Evolutionary conservation across 139 green algal species (phyloP).

Genomic region (Nannochloris sp.): DNA sequence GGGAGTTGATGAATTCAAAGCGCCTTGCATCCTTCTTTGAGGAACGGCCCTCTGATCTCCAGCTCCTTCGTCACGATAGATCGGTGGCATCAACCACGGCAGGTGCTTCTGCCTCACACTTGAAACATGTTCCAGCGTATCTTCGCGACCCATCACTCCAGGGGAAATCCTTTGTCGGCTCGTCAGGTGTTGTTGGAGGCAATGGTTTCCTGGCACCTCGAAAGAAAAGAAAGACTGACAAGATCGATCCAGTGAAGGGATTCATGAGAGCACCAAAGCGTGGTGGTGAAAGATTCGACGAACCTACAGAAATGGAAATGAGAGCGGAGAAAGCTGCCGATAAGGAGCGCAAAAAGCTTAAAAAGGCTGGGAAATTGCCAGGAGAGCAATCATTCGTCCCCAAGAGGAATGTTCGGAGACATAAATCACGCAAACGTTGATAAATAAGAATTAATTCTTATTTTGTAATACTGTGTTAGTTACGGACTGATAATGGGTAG

Average conservation of each 20-base stretch:
- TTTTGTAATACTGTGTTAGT: no score
- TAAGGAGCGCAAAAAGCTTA: slow-evolving; percentile 18
- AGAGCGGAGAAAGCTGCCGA: slow-evolving; percentile 16
- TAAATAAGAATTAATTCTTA: neutral
- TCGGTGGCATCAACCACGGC: slow-evolving; percentile 26
- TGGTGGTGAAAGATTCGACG: slow-evolving; percentile 20
- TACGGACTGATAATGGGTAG: no score
- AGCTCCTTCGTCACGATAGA: slow-evolving; percentile 78
- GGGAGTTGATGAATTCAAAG: slow-evolving; percentile 85
- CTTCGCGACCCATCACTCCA: slow-evolving; percentile 41
- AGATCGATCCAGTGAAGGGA: slow-evolving; percentile 41
- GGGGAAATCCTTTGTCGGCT: neutral
- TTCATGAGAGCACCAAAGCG: slow-evolving; percentile 41
- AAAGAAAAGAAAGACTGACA: slow-evolving; percentile 28
- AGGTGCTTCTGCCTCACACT: slow-evolving; percentile 43
- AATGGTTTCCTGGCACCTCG: slow-evolving; percentile 22
- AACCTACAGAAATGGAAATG: slow-evolving; percentile 35
- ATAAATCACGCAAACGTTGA: slow-evolving; percentile 26
- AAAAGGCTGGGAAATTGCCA: slow-evolving; percentile 5
- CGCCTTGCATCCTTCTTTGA: slow-evolving; percentile 77
- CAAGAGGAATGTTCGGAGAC: slow-evolving; percentile 44
- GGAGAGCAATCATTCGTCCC: slow-evolving; percentile 11
- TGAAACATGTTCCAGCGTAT: slow-evolving; percentile 74
- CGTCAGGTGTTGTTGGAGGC: neutral
- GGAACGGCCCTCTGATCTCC: slow-evolving; percentile 56